Evolutionary conservation across 192 early-diverging fungal genomes (phyloP), one percentile per base, ranked within the genome.

Genomic region (Podila horticola): DNA sequence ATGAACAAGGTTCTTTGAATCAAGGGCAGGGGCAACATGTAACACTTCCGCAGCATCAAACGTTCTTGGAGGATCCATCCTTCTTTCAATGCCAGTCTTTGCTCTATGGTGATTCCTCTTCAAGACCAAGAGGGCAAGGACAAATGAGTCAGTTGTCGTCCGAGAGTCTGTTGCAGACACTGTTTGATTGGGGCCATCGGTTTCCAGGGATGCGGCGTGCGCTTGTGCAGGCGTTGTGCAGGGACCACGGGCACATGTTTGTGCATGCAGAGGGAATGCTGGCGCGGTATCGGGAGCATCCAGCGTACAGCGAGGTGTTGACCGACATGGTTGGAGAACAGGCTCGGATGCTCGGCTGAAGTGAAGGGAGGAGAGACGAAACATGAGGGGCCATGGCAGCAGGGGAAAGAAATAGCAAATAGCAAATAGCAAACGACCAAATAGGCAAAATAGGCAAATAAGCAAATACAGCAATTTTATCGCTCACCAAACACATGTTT

Each of bases 181-280:
- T 81, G 51, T 81, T 81, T 61, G 62, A 49, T 28, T 81, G 77
- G 77, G 77, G 71, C 0, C 60, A 69, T 55, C 36, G 62, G 22
- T 81, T 73, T 12, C 52, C 66, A 50, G 68, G 72, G 67, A 65
- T 73, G 13, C 61, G 70, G 22, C n/a, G 13, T 9, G 71, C 49
- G 17, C 11, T 81, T 31, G 52, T 73, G 1, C 41, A 31, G 62
- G 67, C 55, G 9, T 12, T 81, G 11, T 30, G 68, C 20, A 6
- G 29, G 36, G 62, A 48, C n/a, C 33, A 66, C 10, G 71, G 70
- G 50, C 20, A 58, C 2, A 6, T 28, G 34, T 62, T 63, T 51
- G 28, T 8, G 3, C 34, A 60, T 0, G 58, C 15, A 2, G 24
- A n/a, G 36, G 3, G 2, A 60, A 20, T 7, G 38, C 4, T 73